Conservation (phyloP, 257 asterid genomes). For the Phtheirospermum japonicum region DNA sequence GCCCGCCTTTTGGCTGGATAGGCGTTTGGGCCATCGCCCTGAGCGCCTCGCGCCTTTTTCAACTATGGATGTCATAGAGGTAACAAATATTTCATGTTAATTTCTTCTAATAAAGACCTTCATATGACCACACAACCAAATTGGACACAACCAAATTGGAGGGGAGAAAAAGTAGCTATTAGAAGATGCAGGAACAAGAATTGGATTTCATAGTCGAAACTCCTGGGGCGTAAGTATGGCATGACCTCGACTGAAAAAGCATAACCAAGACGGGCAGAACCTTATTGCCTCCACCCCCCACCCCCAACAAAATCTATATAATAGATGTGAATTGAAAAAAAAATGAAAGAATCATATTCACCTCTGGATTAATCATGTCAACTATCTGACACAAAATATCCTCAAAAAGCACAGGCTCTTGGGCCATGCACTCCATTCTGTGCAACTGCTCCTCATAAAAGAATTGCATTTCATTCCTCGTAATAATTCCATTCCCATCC, state of each 20-base stretch:
- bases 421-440: constrained; percentile 99
- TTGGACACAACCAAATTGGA: constrained; percentile 18
- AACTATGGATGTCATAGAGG: too few relatives aligned
- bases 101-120: constrained; percentile 16
- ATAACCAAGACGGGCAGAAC: constrained; percentile 26
- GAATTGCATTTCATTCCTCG: constrained; percentile 95
- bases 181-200: neutral
- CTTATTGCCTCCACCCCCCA: constrained; percentile 8
- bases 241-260: constrained; percentile 21
- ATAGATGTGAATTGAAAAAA: neutral
- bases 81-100: too few relatives aligned
- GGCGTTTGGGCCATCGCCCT: too few relatives aligned
- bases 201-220: constrained; percentile 9
- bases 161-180: constrained; percentile 9
- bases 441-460: constrained; percentile 98
- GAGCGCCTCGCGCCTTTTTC: too few relatives aligned
- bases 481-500: constrained; percentile 92
- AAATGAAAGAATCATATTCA: constrained; percentile 28
- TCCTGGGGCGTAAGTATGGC: constrained; percentile 2
- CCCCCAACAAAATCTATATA: neutral
- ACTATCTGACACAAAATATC: constrained; percentile 97
- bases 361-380: constrained; percentile 98
- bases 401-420: constrained; percentile 98
- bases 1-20: too few relatives aligned
- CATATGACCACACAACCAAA: constrained; percentile 20